Conservation (phyloP, 768 basidiomycete species). For the Mrakia gelida region DNA sequence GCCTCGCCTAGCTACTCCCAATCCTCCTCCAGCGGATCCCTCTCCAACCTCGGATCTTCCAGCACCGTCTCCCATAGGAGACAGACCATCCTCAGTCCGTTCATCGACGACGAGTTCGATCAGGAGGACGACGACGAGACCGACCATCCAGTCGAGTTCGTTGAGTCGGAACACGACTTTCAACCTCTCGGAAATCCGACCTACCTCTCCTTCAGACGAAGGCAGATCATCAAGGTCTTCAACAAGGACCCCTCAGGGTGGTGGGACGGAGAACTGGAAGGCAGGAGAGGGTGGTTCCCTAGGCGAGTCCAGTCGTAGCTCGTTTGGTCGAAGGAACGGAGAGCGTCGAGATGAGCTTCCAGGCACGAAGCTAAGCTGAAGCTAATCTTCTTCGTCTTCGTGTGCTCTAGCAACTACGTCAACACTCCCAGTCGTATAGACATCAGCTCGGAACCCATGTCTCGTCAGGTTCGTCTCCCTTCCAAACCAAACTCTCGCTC, state of each 20-base stretch:
- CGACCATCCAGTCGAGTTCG: slow-evolving; percentile 55
- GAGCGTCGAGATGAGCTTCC: background rate
- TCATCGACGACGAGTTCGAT: slow-evolving; percentile 7
- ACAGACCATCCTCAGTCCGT: slow-evolving; percentile 9
- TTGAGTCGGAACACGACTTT: slow-evolving; percentile 91
- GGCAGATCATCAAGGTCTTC: slow-evolving; percentile 85
- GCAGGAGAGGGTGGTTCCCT: slow-evolving; percentile 89
- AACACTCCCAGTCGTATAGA: slow-evolving; percentile 33
- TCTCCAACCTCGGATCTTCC: background rate
- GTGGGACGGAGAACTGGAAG: slow-evolving; percentile 95
- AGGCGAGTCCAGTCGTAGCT: slow-evolving; percentile 45
- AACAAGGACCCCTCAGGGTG: slow-evolving; percentile 84
- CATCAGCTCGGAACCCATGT: slow-evolving; percentile 43
- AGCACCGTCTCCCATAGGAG: background rate
- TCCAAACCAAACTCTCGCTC: background rate
- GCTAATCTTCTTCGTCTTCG: background rate
- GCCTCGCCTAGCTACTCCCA: slow-evolving; percentile 7
- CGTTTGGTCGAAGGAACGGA: background rate
- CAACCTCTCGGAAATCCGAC: slow-evolving; percentile 65
- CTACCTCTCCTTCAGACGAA: slow-evolving; percentile 82
- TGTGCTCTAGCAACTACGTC: slow-evolving; percentile 60
- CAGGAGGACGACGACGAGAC: background rate
- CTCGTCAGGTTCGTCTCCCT: background rate
- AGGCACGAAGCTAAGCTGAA: background rate
- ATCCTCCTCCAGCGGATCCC: background rate